Evolutionary conservation across 768 basidiomycete species (phyloP).

Genomic region (Xerocomellus intermedius): DNA sequence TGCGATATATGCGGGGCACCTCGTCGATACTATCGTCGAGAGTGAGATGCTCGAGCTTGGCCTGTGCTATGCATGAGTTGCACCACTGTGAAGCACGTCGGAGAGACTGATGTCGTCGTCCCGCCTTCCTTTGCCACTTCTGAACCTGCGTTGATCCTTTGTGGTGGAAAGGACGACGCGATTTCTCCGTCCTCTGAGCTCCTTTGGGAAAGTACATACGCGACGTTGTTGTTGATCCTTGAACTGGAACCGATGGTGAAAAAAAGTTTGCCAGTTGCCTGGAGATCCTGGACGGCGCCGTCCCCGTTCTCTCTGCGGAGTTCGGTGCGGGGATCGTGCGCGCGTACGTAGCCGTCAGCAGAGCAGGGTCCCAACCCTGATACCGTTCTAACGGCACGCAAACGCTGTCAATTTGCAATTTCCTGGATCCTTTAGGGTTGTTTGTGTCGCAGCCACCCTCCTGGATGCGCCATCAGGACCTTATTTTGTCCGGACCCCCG

Average conservation of each 20-base stretch:
- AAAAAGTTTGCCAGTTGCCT: slow-evolving; percentile 73
- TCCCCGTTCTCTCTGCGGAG: slow-evolving; percentile 49
- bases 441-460: too few relatives aligned
- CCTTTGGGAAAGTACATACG: slow-evolving; percentile 83
- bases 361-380: too few relatives aligned
- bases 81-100: neutral
- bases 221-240: too few relatives aligned
- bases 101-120: too few relatives aligned
- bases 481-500: too few relatives aligned
- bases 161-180: slow-evolving; percentile 51
- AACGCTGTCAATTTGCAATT: too few relatives aligned
- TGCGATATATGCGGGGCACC: slow-evolving; percentile 80
- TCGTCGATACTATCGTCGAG: slow-evolving; percentile 54
- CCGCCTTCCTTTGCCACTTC: too few relatives aligned
- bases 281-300: slow-evolving; percentile 71
- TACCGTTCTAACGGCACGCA: too few relatives aligned
- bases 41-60: slow-evolving; percentile 51
- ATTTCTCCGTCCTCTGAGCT: slow-evolving; percentile 82
- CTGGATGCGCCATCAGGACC: too few relatives aligned
- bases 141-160: too few relatives aligned
- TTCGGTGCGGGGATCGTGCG: slow-evolving; percentile 67
- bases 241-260: slow-evolving; percentile 87
- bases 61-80: slow-evolving; percentile 31
- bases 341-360: slow-evolving; percentile 72
- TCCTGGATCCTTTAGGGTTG: too few relatives aligned